Conservation (phyloP, 352 stramenopile species). For the Phytophthora tentaculata region DNA sequence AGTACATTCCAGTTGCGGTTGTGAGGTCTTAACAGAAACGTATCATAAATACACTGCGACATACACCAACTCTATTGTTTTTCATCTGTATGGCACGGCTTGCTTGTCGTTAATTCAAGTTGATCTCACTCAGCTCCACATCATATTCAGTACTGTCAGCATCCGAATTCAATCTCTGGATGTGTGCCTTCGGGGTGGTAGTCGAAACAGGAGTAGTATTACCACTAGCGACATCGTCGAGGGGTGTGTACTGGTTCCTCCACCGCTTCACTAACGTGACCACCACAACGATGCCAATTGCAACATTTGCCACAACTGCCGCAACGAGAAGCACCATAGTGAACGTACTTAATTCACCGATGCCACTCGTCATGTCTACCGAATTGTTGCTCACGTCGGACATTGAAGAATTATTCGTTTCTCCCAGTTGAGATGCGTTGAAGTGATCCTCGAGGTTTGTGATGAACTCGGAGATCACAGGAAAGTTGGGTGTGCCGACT, state of each 20-base stretch:
- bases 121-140: slow-evolving; percentile 65
- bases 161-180: slow-evolving; percentile 32
- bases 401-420: slow-evolving; percentile 13
- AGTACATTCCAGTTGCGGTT: slow-evolving; percentile 41
- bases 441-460: slow-evolving; percentile 57
- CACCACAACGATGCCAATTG: slow-evolving; percentile 45
- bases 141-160: slow-evolving; percentile 33
- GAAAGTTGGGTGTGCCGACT: slow-evolving; percentile 87
- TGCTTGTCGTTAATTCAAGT: slow-evolving; percentile 40
- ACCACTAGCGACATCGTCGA: slow-evolving; percentile 31
- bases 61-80: slow-evolving; percentile 33
- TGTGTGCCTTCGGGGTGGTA: slow-evolving; percentile 13
- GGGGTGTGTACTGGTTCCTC: slow-evolving; percentile 64
- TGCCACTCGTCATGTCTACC: slow-evolving; percentile 5
- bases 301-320: slow-evolving; percentile 39
- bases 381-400: slow-evolving; percentile 19
- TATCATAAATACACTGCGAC: no score
- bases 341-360: slow-evolving; percentile 40
- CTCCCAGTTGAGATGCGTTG: slow-evolving; percentile 39
- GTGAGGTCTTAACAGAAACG: slow-evolving; percentile 10
- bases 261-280: slow-evolving; percentile 51
- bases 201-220: slow-evolving; percentile 21
- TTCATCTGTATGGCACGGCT: background rate
- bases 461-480: slow-evolving; percentile 65
- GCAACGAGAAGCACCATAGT: slow-evolving; percentile 42